These are phyloP conservation scores for Holtermanniella nyarrowii DNA, from an alignment of 768 basidiomycete genomes.

Conservation along the genomic window DNA sequence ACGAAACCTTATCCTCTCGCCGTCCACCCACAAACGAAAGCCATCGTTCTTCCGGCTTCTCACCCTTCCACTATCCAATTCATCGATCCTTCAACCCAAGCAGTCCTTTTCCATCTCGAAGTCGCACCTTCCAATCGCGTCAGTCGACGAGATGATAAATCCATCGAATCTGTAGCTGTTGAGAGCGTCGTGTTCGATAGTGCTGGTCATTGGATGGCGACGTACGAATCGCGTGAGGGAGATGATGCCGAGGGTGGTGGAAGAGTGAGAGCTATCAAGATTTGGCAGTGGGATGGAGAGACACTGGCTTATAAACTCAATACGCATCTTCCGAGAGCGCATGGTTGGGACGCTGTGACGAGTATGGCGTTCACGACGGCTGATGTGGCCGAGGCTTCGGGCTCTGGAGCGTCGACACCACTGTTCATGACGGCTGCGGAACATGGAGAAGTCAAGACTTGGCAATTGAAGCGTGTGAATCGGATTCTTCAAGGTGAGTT, in stretches of 20 bases:
- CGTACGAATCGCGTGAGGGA: constrained; percentile 63
- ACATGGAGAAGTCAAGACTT: constrained; percentile 68
- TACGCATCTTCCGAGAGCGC: not conserved
- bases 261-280: constrained; percentile 60
- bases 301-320: constrained; percentile 19
- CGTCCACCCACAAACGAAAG: constrained; percentile 60
- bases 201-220: constrained; percentile 82
- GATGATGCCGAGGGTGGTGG: constrained; percentile 58
- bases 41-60: constrained; percentile 79
- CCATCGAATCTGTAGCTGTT: constrained; percentile 64
- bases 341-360: constrained; percentile 52
- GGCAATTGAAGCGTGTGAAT: constrained; percentile 55
- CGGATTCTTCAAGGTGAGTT: constrained; percentile 50
- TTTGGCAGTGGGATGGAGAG: constrained; percentile 71
- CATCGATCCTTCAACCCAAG: constrained; percentile 62
- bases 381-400: constrained; percentile 1
- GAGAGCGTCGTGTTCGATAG: constrained; percentile 52
- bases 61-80: constrained; percentile 93
- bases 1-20: constrained; percentile 54
- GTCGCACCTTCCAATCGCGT: constrained; percentile 87
- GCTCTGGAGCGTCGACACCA: constrained; percentile 37
- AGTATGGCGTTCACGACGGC: constrained; percentile 60
- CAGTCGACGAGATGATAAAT: constrained; percentile 65
- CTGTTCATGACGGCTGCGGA: constrained; percentile 61
- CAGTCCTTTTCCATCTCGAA: constrained; percentile 74